Evolutionary conservation across 441 rosid genomes (phyloP).

Genomic region (Bocquillonia castaneifolia): DNA sequence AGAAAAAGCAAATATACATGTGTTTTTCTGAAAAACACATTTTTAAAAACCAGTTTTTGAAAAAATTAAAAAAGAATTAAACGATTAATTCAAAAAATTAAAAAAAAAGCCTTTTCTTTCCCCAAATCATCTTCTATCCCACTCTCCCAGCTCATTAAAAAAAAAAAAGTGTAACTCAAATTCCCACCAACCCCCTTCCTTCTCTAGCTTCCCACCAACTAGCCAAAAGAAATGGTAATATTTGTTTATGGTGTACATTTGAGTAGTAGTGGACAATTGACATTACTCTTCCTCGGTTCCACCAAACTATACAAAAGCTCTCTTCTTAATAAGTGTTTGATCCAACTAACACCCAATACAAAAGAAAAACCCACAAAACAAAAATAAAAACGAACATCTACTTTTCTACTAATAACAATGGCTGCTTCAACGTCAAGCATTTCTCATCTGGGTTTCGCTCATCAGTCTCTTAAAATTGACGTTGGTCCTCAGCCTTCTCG

Average conservation of each 20-base stretch:
- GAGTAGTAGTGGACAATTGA: neutral
- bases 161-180: no score
- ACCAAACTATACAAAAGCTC: neutral
- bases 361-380: no score
- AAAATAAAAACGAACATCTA: no score
- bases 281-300: neutral
- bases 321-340: neutral
- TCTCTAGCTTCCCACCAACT: slow-evolving; percentile 5
- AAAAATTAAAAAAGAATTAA: no score
- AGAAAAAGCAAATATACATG: no score
- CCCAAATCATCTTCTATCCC: no score
- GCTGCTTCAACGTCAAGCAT: slow-evolving; percentile 8
- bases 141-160: no score
- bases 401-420: neutral
- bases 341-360: neutral
- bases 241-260: neutral
- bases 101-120: no score
- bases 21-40: no score
- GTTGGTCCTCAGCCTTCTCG: slow-evolving; percentile 21
- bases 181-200: neutral
- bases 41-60: no score
- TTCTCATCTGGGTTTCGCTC: neutral
- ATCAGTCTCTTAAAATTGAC: neutral
- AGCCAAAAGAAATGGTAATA: neutral
- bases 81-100: no score